Conservation (phyloP, 768 basidiomycete genomes). For the Exidia glandulosa region DNA sequence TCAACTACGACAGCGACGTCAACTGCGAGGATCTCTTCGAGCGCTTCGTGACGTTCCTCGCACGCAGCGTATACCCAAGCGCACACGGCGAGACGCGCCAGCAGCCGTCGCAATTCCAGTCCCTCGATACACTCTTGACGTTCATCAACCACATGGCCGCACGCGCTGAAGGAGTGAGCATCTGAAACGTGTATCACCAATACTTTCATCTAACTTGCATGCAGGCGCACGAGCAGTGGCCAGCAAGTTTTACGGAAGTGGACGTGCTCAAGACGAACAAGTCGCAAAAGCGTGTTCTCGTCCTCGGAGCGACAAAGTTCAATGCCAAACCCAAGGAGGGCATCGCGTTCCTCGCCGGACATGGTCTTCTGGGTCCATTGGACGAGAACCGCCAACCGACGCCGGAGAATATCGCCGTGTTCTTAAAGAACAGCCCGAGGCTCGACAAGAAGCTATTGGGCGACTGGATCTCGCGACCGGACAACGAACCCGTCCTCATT, state of each 20-base stretch:
- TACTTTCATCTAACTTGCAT: background rate
- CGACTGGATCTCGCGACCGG: conserved; percentile 84
- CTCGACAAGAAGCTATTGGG: conserved; percentile 91
- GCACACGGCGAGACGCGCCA: conserved; percentile 44
- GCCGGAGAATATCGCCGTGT: conserved; percentile 63
- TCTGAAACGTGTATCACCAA: background rate
- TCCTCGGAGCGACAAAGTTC: conserved; percentile 76
- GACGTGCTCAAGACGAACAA: conserved; percentile 57
- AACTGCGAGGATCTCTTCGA: conserved; percentile 97
- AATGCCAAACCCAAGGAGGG: conserved; percentile 90
- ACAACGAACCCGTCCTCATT: conserved; percentile 73
- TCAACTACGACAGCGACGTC: conserved; percentile 94
- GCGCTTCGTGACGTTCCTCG: conserved; percentile 74
- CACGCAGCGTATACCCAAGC: conserved; percentile 31
- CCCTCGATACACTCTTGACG: conserved; percentile 74
- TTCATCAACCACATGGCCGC: conserved; percentile 83
- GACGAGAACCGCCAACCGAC: conserved; percentile 33
- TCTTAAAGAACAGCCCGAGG: conserved; percentile 72
- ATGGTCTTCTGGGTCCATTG: conserved; percentile 53
- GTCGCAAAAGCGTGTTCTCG: conserved; percentile 74
- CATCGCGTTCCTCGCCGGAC: conserved; percentile 82
- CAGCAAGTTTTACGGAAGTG: conserved; percentile 46
- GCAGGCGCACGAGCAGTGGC: conserved; percentile 48
- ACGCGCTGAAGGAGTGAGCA: conserved; percentile 41
- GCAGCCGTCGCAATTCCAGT: conserved; percentile 73